Percentiles rank a stretch among this genome's conserved stretches.
Conservation (phyloP, 1,139 yeast genomes). For the Hansenula anomala region DNA sequence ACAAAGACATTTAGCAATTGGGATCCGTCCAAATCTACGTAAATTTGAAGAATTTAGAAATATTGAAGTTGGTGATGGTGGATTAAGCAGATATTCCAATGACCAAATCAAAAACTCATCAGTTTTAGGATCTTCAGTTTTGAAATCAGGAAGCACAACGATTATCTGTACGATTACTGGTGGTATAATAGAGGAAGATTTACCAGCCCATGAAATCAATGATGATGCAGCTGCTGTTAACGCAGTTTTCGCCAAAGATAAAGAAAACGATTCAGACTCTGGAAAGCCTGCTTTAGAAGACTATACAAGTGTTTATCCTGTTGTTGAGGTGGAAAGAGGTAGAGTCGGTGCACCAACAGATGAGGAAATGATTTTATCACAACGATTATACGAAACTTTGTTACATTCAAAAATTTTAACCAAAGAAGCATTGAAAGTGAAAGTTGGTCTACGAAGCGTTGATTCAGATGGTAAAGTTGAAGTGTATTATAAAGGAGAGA, state of each 20-base stretch:
- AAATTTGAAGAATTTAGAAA: conserved; percentile 69
- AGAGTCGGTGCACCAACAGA: conserved; percentile 79
- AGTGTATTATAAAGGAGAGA: conserved; percentile 39
- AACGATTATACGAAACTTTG: conserved; percentile 55
- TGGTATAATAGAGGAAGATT: conserved; percentile 55
- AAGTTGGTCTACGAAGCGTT: conserved; percentile 48
- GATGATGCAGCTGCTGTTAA: conserved; percentile 35
- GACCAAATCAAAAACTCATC: conserved; percentile 16
- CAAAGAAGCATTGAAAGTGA: conserved; percentile 38
- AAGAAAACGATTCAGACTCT: conserved; percentile 10
- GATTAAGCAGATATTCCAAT: conserved; percentile 32
- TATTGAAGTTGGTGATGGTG: conserved; percentile 40
- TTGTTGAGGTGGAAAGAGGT: conserved; percentile 78
- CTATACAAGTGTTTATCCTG: conserved; percentile 58
- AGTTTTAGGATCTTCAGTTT: conserved; percentile 68
- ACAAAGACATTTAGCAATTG: conserved; percentile 69
- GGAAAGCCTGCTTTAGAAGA: conserved; percentile 14
- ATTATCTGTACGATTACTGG: conserved; percentile 74
- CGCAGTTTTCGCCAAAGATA: conserved; percentile 31
- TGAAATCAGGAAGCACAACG: conserved; percentile 71
- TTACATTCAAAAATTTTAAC: conserved; percentile 51
- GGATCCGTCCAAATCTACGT: conserved; percentile 71
- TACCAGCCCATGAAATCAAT: conserved; percentile 29
- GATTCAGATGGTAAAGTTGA: conserved; percentile 32
- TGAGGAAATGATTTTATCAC: conserved; percentile 84